Evolutionary conservation across 1,284 basidiomycete genomes (phyloP), one percentile per base, ranked within the genome.

Genomic region (Peniophora sp.): DNA sequence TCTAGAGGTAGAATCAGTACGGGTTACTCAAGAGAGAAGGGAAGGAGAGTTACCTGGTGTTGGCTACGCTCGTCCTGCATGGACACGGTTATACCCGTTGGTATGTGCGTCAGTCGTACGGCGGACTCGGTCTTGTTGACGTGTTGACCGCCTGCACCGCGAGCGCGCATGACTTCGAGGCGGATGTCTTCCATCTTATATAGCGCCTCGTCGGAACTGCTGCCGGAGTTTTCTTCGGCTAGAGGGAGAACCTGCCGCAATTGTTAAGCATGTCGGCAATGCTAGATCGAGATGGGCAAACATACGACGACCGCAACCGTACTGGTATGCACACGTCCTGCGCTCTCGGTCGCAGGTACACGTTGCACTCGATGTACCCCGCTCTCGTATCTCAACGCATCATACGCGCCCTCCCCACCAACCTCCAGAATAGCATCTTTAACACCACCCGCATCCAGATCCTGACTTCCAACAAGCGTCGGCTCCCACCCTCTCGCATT

Each of bases 101-200:
- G 96, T 12, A 91, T 70, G 61, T 99, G 97, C 0, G 94, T 97
- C 34, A 99, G 69, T 1, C 97, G 85, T n/a, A 99, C 92, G 1
- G 97, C 97, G 0, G 94, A 97, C 68, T 99, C 97, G 0, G 96
- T 99, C 76, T 92, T 93, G 72, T 99, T 99, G 61, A 99, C 97
- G 69, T 99, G 96, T 86, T 94, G 94, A n/a, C 97, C 96, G 47
- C 97, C 97, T 2, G 97, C 96, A 45, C 97, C 97, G 32, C 93
- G 73, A 0, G 95, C 81, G 17, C 96, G 83, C 95, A 98, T 97
- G 44, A 96, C 92, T 61, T 98, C 96, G 2, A 91, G 67, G 59
- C 80, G 87, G 48, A 98, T 82, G 54, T 99, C 96, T 52, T 90
- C 89, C 67, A 90, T 85, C 50, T 83, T 83, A 53, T 92, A 84